Evolutionary conservation across 768 basidiomycete species (phyloP), one percentile per base, ranked within the genome.

Genomic region (Trametes coccinea): DNA sequence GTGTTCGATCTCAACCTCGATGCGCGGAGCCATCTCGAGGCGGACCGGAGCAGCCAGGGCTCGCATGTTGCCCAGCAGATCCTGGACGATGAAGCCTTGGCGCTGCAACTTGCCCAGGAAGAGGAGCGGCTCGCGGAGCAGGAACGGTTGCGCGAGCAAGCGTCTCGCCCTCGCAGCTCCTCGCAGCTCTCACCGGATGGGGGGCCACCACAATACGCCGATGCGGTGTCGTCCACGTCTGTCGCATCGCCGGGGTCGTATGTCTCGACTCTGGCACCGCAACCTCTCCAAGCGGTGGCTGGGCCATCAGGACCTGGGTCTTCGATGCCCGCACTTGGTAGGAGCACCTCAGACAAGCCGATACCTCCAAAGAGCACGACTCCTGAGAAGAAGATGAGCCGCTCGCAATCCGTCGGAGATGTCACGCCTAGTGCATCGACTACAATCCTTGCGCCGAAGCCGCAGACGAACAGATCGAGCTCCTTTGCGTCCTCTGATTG

Each of bases 51-150:
- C 30, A 39, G 39, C 44, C n/a, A 22, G 17, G 17, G 31, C 33
- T n/a, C 52, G 16, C 41, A 40, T 13, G 53, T 31, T 5, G 62
- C 46, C 0, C 49, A 60, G 50, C 71, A 73, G 39, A 70, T 71
- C 3, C 43, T 57, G 45, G 76, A 78, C 44, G 81, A 83, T 60
- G 82, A 81, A 61, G 79, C 76, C 0, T 72, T 79, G 47, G 79
- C 81, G 41, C 77, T 79, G 13, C 69, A 62, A 50, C 59, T 77
- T 8, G 71, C 71, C 4, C 75, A 75, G 14, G 76, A 79, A 52
- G 79, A 80, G 54, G 78, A 79, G 55, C 74, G 73, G 61, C 46
- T 63, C 4, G 46, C 57, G 13, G 56, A 62, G 48, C 43, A 62
- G 62, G 75, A 53, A 85, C 88, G 44, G 76, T 8, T 22, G 13